Percentiles rank a stretch among this genome's conserved stretches.
phyloP scores from a whole-genome alignment of 176 grass and related monocot genomes.

The Themeda triandra region DNA sequence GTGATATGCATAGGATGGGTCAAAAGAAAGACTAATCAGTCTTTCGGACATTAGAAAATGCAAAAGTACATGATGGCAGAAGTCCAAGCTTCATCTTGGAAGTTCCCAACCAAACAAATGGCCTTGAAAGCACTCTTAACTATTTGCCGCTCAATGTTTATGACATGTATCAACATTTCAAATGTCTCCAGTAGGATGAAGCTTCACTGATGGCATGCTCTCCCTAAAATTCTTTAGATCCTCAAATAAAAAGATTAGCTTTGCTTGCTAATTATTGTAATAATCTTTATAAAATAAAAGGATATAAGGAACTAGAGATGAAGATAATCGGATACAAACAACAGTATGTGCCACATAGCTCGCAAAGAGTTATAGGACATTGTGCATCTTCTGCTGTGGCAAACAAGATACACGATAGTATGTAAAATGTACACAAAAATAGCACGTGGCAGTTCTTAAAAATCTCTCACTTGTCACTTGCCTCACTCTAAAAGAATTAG shows the following conservation, averaged over 20 bases:
- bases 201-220: neutral
- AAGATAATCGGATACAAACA: neutral
- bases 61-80: neutral
- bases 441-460: neutral
- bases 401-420: neutral
- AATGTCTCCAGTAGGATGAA: neutral
- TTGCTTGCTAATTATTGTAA: neutral
- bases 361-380: neutral
- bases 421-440: neutral
- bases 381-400: neutral
- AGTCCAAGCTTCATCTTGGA: neutral
- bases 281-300: neutral
- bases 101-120: neutral
- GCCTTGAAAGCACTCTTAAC: neutral
- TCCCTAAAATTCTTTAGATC: neutral
- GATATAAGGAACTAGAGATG: neutral
- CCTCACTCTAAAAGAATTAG: neutral
- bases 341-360: neutral
- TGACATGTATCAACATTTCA: neutral
- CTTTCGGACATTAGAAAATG: neutral
- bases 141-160: neutral
- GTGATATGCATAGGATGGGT: neutral
- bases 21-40: slow-evolving; percentile 7
- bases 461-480: neutral
- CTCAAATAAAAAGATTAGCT: neutral